These are phyloP conservation scores for Torrubiella hemipterigena DNA, from an alignment of 2,329 filamentous ascomycete genomes.

Conservation along the genomic window DNA sequence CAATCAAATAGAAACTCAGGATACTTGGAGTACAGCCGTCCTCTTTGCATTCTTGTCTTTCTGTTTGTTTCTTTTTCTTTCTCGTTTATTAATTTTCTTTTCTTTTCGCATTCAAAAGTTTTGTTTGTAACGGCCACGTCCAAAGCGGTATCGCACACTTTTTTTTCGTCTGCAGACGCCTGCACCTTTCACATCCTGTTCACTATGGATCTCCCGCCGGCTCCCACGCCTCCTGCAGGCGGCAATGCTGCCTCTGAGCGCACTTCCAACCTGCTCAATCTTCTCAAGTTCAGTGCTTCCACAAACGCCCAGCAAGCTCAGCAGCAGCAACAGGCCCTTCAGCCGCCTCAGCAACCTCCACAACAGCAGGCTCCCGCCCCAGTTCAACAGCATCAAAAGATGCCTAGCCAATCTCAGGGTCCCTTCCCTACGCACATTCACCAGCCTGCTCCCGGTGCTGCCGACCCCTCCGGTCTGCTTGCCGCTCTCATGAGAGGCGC, in stretches of 20 bases:
- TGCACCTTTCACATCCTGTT: constrained; percentile 2
- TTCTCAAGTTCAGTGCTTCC: constrained; percentile 47
- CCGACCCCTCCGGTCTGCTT: constrained; percentile 45
- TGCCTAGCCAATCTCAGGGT: constrained; percentile 6
- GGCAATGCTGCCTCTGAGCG: constrained; percentile 31
- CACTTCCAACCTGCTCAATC: constrained; percentile 44
- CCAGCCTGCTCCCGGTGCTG: constrained; percentile 42
- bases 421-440: constrained; percentile 32
- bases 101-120: constrained; percentile 1
- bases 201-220: constrained; percentile 34
- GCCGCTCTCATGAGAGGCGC: constrained; percentile 49
- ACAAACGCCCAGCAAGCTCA: constrained; percentile 17
- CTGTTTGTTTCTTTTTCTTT: neutral
- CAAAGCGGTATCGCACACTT: neutral
- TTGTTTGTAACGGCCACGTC: neutral
- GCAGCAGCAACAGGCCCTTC: constrained; percentile 19
- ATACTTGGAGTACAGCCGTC: too few relatives aligned
- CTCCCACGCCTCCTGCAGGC: constrained; percentile 31
- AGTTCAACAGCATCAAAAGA: constrained; percentile 10
- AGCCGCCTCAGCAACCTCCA: constrained; percentile 9
- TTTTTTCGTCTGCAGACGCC: constrained; percentile 3
- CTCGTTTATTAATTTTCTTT: neutral
- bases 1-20: too few relatives aligned
- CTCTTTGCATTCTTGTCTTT: neutral
- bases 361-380: constrained; percentile 9